Evolutionary conservation across 345 rosid genomes (phyloP).

Genomic region (Sonneratia alba): DNA sequence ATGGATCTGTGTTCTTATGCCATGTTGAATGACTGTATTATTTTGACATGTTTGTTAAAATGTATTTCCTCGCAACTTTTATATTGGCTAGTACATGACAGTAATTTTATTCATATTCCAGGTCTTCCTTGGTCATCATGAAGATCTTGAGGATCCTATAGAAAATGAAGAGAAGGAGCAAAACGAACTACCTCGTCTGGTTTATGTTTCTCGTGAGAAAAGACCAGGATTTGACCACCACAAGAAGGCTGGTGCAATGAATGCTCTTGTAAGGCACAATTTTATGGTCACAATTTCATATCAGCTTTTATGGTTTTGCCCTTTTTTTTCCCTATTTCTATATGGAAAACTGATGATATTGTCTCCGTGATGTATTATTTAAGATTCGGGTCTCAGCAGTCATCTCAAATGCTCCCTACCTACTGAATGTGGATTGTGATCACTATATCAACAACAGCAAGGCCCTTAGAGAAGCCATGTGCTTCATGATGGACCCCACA

Average conservation of each 20-base stretch:
- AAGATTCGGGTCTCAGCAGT: slow-evolving; percentile 67
- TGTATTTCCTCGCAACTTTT: too few species aligned
- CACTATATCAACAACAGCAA: slow-evolving; percentile 79
- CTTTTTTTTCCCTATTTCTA: too few species aligned
- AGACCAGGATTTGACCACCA: slow-evolving; percentile 93
- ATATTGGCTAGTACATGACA: too few species aligned
- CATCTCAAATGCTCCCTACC: slow-evolving; percentile 67
- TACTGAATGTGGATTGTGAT: slow-evolving; percentile 78
- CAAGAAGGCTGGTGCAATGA: slow-evolving; percentile 95
- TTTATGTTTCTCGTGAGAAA: slow-evolving; percentile 90
- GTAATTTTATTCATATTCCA: slow-evolving; percentile 6
- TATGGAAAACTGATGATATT: slow-evolving; percentile 1
- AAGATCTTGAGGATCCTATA: slow-evolving; percentile 61
- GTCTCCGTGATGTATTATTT: slow-evolving; percentile 7
- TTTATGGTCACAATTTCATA: slow-evolving; percentile 2
- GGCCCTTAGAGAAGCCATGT: slow-evolving; percentile 79
- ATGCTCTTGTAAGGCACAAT: slow-evolving; percentile 47
- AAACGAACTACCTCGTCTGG: slow-evolving; percentile 45
- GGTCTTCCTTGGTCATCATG: slow-evolving; percentile 83
- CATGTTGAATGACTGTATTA: neutral
- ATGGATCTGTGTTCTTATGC: too few species aligned
- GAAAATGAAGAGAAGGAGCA: slow-evolving; percentile 12
- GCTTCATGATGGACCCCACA: slow-evolving; percentile 83
- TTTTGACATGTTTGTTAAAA: neutral
- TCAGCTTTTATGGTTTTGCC: too few species aligned